Percentiles rank a stretch among this genome's conserved stretches.
Evolutionary conservation across 2,329 filamentous ascomycete genomes (phyloP).

Genomic region (Talaromyces sp.): DNA sequence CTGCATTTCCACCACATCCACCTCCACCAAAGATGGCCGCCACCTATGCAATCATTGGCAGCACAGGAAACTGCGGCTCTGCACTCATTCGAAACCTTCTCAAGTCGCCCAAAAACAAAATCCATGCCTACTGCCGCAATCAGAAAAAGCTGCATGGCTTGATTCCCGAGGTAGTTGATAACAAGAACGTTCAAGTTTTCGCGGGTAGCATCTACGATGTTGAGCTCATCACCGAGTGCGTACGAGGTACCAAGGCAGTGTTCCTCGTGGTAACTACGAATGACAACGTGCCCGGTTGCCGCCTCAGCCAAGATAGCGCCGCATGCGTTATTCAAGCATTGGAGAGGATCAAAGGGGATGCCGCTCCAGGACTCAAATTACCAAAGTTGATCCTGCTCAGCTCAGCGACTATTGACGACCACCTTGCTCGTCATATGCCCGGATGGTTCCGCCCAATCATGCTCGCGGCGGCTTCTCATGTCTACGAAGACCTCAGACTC

Average conservation of each 20-base stretch:
- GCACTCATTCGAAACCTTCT: slow-evolving; percentile 46
- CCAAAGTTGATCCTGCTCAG: slow-evolving; percentile 49
- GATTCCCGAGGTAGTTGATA: slow-evolving; percentile 34
- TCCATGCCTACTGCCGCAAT: slow-evolving; percentile 50
- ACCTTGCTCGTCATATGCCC: slow-evolving; percentile 26
- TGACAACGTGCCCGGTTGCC: slow-evolving; percentile 47
- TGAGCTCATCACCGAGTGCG: slow-evolving; percentile 38
- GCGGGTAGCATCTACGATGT: slow-evolving; percentile 45
- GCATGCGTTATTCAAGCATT: slow-evolving; percentile 39
- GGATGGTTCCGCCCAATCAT: slow-evolving; percentile 22
- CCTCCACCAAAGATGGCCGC: not conserved
- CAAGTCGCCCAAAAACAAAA: not conserved
- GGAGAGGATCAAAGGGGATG: slow-evolving; percentile 24
- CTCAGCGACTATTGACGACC: slow-evolving; percentile 41
- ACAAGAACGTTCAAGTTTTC: slow-evolving; percentile 41
- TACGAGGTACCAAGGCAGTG: slow-evolving; percentile 38
- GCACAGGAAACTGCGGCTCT: slow-evolving; percentile 48
- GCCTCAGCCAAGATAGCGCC: slow-evolving; percentile 40
- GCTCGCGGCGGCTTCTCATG: slow-evolving; percentile 22
- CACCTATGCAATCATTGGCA: slow-evolving; percentile 44
- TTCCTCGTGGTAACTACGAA: slow-evolving; percentile 46
- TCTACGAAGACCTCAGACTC: slow-evolving; percentile 25
- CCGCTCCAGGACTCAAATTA: slow-evolving; percentile 16
- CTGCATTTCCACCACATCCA: not conserved
- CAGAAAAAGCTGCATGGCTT: slow-evolving; percentile 38